Base-by-base conservation (phyloP, 2,329 filamentous ascomycete species). In the Neonectria hederae region DNA sequence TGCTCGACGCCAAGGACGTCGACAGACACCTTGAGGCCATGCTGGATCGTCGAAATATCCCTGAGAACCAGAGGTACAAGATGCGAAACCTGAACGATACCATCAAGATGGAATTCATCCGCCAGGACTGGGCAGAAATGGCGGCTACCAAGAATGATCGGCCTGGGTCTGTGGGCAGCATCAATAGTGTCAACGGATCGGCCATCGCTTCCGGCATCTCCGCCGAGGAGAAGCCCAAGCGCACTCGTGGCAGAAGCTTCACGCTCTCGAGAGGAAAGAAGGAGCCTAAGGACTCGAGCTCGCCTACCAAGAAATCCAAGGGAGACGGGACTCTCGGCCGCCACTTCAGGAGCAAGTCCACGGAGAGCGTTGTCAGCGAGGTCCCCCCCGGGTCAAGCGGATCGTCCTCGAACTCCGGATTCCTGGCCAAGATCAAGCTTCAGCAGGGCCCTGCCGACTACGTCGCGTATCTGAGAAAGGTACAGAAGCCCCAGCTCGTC, bases 71-170 rank as follows among this genome's bases (percentile, higher is more conserved):
- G 84, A 87, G 95, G 59, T 93, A 95, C 78, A 97, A 97, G 81
- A 97, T 99, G 94, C 88, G 95, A 49, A 94, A 90, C 61, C 83
- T 99, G 65, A 93, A 92, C 67, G 87, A 93, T 69, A 91, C 92
- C 38, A 94, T 98, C 82, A 99, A 99, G 80, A 92, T 94, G 76
- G 94, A 98, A 75, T 97, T 99, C 73, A 94, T 98, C 72, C 90
- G 91, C 57, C 94, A 97, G 77, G 92, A 97, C 76, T 93, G 92
- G 84, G 88, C 87, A 7, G 91, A 91, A 76, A 89, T 85, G 79
- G 82, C 83, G 77, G 84, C 85, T 57, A 80, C 82, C 70, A 80
- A 80, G 76, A 74, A 80, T 76, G 75, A 82, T 65, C 77, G 80
- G 69, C 74, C 82, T 67, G 80, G 78, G 69, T 83, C 81, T 72